phyloP scores from a whole-genome alignment of 305 asterid species.

The Fraxinus angustifolia region DNA sequence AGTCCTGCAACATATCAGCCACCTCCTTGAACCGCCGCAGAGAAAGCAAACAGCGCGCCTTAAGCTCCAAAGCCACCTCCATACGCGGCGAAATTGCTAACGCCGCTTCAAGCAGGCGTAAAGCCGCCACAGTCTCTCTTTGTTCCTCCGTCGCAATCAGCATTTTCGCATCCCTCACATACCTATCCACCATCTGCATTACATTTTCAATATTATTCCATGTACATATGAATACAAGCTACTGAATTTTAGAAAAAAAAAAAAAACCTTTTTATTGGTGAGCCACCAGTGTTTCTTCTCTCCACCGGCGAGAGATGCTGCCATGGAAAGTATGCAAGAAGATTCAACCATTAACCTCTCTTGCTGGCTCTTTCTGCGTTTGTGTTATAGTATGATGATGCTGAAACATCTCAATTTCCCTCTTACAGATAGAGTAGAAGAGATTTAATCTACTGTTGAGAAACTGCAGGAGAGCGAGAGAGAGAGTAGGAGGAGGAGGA shows the following conservation, averaged over 20 bases:
- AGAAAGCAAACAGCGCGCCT: conserved; percentile 66
- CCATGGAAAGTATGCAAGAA: conserved; percentile 48
- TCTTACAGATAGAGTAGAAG: conserved; percentile 14
- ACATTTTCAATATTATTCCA: neutral
- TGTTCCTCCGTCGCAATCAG: conserved; percentile 62
- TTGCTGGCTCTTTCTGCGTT: neutral
- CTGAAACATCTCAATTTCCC: conserved; percentile 27
- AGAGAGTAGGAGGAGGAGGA: neutral
- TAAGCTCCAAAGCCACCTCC: conserved; percentile 73
- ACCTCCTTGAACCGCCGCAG: conserved; percentile 80
- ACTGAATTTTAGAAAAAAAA: neutral
- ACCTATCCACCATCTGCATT: conserved; percentile 75
- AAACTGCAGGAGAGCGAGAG: neutral
- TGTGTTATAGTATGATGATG: conserved; percentile 7
- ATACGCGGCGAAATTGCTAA: conserved; percentile 62
- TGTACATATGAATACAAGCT: neutral
- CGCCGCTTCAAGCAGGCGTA: conserved; percentile 72
- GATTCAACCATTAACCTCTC: conserved; percentile 38
- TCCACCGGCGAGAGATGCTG: conserved; percentile 47
- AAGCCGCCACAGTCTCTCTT: conserved; percentile 52
- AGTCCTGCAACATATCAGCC: conserved; percentile 79
- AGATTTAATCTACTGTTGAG: conserved; percentile 23
- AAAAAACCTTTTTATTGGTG: conserved; percentile 63
- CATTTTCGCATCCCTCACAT: conserved; percentile 69
- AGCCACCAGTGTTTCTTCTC: conserved; percentile 97